Evolutionary conservation across 768 basidiomycete genomes (phyloP).

Genomic region (Chiua virens): DNA sequence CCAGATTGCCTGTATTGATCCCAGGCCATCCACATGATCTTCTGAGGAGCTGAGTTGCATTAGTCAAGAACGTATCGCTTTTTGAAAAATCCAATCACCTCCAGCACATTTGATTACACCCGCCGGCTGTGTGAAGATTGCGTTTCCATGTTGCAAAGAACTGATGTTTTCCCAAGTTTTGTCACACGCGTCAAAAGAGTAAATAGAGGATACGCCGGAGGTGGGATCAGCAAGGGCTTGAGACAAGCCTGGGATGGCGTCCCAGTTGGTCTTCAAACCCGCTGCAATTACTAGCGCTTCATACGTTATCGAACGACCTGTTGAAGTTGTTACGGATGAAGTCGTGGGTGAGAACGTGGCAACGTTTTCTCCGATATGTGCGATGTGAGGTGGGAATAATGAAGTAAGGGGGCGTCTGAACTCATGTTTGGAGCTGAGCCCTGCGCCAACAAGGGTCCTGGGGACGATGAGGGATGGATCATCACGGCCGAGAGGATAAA

Average conservation of each 20-base stretch:
- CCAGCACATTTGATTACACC: slow-evolving; percentile 94
- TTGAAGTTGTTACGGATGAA: slow-evolving; percentile 70
- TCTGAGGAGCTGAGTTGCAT: slow-evolving; percentile 66
- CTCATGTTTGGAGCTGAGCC: slow-evolving; percentile 68
- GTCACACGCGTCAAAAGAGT: slow-evolving; percentile 87
- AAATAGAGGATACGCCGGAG: slow-evolving; percentile 89
- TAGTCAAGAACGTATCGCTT: slow-evolving; percentile 1
- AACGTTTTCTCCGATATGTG: slow-evolving; percentile 70
- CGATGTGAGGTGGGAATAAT: slow-evolving; percentile 74
- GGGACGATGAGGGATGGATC: slow-evolving; percentile 3
- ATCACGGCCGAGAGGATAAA: neutral
- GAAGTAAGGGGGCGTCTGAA: slow-evolving; percentile 65
- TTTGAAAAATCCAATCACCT: slow-evolving; percentile 42
- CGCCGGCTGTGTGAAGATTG: slow-evolving; percentile 93
- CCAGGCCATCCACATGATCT: slow-evolving; percentile 98
- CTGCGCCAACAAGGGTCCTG: slow-evolving; percentile 93
- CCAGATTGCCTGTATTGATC: slow-evolving; percentile 68
- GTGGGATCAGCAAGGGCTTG: slow-evolving; percentile 73
- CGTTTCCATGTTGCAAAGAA: slow-evolving; percentile 70
- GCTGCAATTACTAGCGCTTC: slow-evolving; percentile 87
- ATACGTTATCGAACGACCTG: slow-evolving; percentile 72
- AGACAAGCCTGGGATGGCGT: slow-evolving; percentile 67
- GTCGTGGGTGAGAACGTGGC: slow-evolving; percentile 70
- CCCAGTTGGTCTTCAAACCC: slow-evolving; percentile 86
- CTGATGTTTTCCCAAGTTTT: slow-evolving; percentile 86